A percentile compares a stretch with the other conserved stretches of the same genome.
Conservation (phyloP, 345 rosid species). For the Geranium rotundifolium region DNA sequence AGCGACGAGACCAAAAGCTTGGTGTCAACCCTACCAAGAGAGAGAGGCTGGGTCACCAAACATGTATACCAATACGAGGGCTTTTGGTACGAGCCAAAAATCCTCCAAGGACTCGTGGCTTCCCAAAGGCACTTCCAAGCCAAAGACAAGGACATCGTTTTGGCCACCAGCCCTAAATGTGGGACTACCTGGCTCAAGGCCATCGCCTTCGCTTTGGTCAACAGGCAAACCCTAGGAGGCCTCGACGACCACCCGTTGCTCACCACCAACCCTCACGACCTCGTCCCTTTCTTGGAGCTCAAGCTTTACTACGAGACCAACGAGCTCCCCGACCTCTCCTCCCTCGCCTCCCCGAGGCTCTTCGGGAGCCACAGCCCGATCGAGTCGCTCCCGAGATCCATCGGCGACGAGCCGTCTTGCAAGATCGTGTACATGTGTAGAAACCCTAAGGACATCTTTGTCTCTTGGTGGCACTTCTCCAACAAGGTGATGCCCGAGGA, state of each 20-base stretch:
- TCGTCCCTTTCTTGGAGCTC: not conserved
- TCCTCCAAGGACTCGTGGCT: no score
- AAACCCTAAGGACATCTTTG: not conserved
- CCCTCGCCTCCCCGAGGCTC: not conserved
- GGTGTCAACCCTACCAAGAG: no score
- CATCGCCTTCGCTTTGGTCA: constrained; percentile 1
- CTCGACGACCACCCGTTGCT: constrained; percentile 3
- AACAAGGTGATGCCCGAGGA: not conserved
- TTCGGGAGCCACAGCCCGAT: not conserved
- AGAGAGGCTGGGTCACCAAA: no score
- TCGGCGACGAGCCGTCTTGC: no score
- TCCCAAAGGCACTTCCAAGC: no score
- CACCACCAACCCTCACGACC: constrained; percentile 2
- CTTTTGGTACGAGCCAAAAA: no score
- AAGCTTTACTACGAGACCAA: not conserved
- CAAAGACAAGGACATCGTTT: no score
- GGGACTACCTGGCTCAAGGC: constrained; percentile 7
- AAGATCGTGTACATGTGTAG: constrained; percentile 1
- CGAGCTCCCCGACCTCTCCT: not conserved
- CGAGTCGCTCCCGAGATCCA: constrained; percentile 1
- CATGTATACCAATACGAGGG: no score
- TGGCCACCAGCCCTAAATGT: not conserved
- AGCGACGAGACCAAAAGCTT: no score
- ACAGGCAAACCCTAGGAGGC: not conserved
- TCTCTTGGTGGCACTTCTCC: constrained; percentile 2